phyloP scores from a whole-genome alignment of 768 basidiomycete genomes.

The Lyophyllum semitale region DNA sequence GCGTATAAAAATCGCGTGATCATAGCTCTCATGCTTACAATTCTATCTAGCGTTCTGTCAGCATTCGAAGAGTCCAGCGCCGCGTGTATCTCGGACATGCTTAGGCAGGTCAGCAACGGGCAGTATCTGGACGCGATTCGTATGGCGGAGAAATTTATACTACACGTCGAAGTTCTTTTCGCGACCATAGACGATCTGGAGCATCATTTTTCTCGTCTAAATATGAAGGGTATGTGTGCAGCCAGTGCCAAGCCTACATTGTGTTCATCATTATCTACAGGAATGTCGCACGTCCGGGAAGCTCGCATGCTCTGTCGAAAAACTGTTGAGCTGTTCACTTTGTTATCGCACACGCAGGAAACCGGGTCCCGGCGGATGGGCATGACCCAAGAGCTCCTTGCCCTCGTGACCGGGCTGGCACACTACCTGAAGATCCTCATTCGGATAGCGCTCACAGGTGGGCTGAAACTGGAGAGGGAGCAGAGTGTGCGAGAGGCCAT shows the following conservation, averaged over 20 bases:
- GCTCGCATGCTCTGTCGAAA: slow-evolving; percentile 98
- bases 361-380: slow-evolving; percentile 88
- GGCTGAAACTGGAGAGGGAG: slow-evolving; percentile 93
- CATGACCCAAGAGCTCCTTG: slow-evolving; percentile 96
- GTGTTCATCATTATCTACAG: slow-evolving; percentile 40
- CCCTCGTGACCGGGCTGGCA: slow-evolving; percentile 96
- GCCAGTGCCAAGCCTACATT: slow-evolving; percentile 1
- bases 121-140: slow-evolving; percentile 96
- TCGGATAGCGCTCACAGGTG: slow-evolving; percentile 94
- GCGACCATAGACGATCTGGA: slow-evolving; percentile 97
- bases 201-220: slow-evolving; percentile 76
- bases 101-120: slow-evolving; percentile 94
- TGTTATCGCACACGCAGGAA: slow-evolving; percentile 94
- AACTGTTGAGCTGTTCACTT: slow-evolving; percentile 96
- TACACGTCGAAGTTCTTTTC: slow-evolving; percentile 97
- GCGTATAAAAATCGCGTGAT: slow-evolving; percentile 33
- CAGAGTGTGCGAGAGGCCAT: slow-evolving; percentile 82
- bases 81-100: slow-evolving; percentile 98
- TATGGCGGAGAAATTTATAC: slow-evolving; percentile 98
- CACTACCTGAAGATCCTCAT: slow-evolving; percentile 99
- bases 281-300: slow-evolving; percentile 98
- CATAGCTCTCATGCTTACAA: slow-evolving; percentile 11
- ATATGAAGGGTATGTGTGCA: slow-evolving; percentile 74
- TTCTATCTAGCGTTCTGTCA: slow-evolving; percentile 71
- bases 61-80: slow-evolving; percentile 99